Conservation (phyloP, 208 protist genomes). For the Trypanosoma platydactyli region DNA sequence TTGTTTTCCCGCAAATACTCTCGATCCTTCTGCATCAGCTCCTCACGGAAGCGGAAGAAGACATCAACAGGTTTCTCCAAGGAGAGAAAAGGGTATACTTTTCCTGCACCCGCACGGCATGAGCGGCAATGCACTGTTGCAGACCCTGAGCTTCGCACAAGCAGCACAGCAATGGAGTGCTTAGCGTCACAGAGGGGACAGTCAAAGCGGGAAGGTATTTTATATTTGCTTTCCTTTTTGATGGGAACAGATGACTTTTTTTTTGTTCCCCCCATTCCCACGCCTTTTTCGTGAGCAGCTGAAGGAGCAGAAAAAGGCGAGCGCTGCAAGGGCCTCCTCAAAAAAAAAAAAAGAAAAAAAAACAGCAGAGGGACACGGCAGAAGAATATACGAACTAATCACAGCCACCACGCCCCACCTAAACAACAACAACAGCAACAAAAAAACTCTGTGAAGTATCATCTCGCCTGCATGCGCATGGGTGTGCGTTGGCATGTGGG, state of each 20-base stretch:
- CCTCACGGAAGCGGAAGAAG: constrained; percentile 88
- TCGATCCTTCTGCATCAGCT: constrained; percentile 67
- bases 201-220: constrained; percentile 86
- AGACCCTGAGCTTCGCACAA: constrained; percentile 45
- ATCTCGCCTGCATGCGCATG: background rate
- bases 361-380: background rate
- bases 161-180: constrained; percentile 68
- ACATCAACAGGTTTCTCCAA: constrained; percentile 85
- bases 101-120: constrained; percentile 51
- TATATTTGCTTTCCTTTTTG: constrained; percentile 93
- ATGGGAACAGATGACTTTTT: constrained; percentile 74
- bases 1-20: constrained; percentile 44
- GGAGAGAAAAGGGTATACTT: constrained; percentile 52
- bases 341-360: constrained; percentile 10
- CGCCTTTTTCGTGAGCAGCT: background rate
- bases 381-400: too few relatives aligned
- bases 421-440: too few relatives aligned
- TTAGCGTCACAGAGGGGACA: constrained; percentile 89
- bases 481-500: background rate
- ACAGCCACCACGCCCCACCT: too few relatives aligned
- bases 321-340: too few relatives aligned
- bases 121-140: constrained; percentile 71
- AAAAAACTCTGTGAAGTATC: too few relatives aligned
- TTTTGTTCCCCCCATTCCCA: constrained; percentile 79
- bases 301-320: background rate